phyloP scores from a whole-genome alignment of 1,139 yeast species.

The Geotrichum klebahnii region DNA sequence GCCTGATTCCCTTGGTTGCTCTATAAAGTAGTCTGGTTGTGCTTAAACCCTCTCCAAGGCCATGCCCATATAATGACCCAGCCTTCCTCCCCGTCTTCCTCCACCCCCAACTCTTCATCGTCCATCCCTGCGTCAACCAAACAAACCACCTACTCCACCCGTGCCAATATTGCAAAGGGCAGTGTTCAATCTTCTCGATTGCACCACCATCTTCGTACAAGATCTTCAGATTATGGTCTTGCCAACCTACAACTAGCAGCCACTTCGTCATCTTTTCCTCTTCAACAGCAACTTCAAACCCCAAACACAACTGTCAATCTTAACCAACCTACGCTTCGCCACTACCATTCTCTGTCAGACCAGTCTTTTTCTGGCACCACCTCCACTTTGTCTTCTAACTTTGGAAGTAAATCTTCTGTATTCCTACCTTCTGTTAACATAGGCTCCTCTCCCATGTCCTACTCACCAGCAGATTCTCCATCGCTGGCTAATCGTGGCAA shows the following conservation, averaged over 20 bases:
- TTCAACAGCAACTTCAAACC: background rate
- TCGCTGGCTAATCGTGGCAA: slow-evolving; percentile 1
- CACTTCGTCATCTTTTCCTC: background rate
- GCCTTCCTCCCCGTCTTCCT: slow-evolving; percentile 2
- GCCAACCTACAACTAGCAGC: background rate
- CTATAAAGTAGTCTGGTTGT: too few species aligned
- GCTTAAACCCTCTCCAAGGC: background rate
- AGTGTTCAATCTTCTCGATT: background rate
- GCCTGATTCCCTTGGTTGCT: too few species aligned
- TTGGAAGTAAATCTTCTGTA: background rate
- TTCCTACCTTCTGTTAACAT: slow-evolving; percentile 2
- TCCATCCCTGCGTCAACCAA: slow-evolving; percentile 3
- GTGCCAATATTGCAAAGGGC: background rate
- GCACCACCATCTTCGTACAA: slow-evolving; percentile 6
- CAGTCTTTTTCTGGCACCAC: background rate
- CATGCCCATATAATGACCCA: slow-evolving; percentile 7
- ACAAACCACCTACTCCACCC: slow-evolving; percentile 4
- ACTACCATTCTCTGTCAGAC: slow-evolving; percentile 5
- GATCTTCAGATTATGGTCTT: slow-evolving; percentile 8
- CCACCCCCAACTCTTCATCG: background rate
- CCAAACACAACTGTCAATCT: background rate
- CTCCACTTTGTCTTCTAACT: background rate
- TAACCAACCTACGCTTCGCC: background rate
- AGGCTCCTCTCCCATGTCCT: slow-evolving; percentile 13
- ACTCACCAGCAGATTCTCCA: background rate